These are phyloP conservation scores for Monosporascus sp. DNA, from an alignment of 2,329 filamentous ascomycete genomes.

Conservation along the genomic window DNA sequence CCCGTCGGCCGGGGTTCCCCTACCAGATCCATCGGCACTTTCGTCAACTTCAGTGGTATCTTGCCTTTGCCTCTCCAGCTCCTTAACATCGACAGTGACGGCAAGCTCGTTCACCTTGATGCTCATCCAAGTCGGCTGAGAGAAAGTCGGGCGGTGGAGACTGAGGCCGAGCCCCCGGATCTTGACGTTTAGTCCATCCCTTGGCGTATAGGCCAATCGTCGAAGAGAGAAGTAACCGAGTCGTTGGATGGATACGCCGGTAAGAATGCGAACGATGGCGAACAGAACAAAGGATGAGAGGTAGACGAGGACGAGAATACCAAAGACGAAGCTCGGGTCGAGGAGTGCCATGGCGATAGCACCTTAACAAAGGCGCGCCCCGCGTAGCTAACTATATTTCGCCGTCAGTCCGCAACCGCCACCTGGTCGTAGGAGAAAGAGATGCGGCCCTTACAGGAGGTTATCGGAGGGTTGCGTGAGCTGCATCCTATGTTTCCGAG, in stretches of 20 bases:
- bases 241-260: constrained; percentile 91
- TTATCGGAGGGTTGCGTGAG: background rate
- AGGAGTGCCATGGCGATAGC: constrained; percentile 55
- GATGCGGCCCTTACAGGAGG: background rate
- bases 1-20: constrained; percentile 13
- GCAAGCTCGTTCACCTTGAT: constrained; percentile 81
- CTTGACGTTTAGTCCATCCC: constrained; percentile 84
- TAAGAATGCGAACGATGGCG: constrained; percentile 85
- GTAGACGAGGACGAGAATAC: constrained; percentile 80
- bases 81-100: constrained; percentile 73
- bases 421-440: background rate
- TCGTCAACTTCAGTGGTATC: constrained; percentile 26
- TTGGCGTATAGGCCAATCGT: constrained; percentile 82
- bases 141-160: constrained; percentile 90
- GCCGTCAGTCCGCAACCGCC: background rate
- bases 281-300: constrained; percentile 90
- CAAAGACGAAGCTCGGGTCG: constrained; percentile 78
- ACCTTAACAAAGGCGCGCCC: constrained; percentile 22
- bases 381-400: constrained; percentile 16
- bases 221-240: constrained; percentile 90
- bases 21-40: constrained; percentile 18
- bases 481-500: background rate
- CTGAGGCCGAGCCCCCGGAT: constrained; percentile 84
- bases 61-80: constrained; percentile 50
- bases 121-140: constrained; percentile 94